Evolutionary conservation across 2,329 filamentous ascomycete species (phyloP).

Genomic region (Pestalotiopsis sp.): DNA sequence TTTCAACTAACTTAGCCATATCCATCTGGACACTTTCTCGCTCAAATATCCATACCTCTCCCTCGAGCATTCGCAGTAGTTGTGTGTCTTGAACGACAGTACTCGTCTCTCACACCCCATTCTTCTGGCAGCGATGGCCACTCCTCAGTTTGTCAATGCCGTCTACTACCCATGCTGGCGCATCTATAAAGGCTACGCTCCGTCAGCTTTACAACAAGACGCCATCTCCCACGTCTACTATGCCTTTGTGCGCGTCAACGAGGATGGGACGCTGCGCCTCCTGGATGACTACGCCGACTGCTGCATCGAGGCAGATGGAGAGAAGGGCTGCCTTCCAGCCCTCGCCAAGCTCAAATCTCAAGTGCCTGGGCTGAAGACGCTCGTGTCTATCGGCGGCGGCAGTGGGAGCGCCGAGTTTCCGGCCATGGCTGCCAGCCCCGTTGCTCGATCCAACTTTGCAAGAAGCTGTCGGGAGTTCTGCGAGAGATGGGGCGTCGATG

Average conservation of each 20-base stretch:
- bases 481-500: conserved; percentile 60
- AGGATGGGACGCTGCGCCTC: conserved; percentile 44
- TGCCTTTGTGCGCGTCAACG: conserved; percentile 53
- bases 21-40: too few relatives aligned
- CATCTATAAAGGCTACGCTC: conserved; percentile 56
- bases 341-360: conserved; percentile 60
- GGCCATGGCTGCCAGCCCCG: conserved; percentile 50
- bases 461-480: conserved; percentile 55
- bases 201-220: conserved; percentile 54
- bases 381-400: conserved; percentile 69
- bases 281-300: conserved; percentile 68
- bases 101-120: not conserved
- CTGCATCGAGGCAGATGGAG: conserved; percentile 61
- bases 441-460: conserved; percentile 55
- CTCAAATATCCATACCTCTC: too few relatives aligned
- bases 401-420: conserved; percentile 65
- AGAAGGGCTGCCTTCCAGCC: conserved; percentile 61
- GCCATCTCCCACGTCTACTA: conserved; percentile 63
- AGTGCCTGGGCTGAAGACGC: conserved; percentile 57
- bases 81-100: not conserved
- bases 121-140: not conserved
- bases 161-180: conserved; percentile 65
- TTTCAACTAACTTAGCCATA: too few relatives aligned
- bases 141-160: conserved; percentile 45
- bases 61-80: too few relatives aligned